Evolutionary conservation across 805 yeast species (phyloP).

Genomic region (Saccharomyces mikatae): DNA sequence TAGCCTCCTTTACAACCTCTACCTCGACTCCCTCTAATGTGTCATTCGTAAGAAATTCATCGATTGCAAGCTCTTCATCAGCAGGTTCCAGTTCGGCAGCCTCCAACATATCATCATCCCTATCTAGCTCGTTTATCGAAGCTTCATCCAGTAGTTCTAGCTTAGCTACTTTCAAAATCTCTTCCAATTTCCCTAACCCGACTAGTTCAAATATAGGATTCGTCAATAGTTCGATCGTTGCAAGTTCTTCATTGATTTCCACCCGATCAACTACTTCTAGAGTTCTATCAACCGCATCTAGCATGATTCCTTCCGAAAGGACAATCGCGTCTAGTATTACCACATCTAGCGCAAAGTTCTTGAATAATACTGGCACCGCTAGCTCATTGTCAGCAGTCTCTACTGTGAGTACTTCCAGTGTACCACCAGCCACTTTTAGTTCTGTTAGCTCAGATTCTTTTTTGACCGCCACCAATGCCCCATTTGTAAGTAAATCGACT

Average conservation of each 20-base stretch:
- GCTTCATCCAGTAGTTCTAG: background rate
- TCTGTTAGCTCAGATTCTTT: background rate
- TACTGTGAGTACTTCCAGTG: too few species aligned
- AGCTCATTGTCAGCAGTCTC: too few species aligned
- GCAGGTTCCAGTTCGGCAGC: background rate
- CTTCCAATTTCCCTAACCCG: background rate
- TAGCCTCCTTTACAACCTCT: background rate
- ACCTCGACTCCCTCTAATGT: background rate
- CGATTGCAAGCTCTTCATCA: background rate
- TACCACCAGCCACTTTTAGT: background rate
- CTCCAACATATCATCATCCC: background rate
- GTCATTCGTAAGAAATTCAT: background rate
- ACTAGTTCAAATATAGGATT: background rate
- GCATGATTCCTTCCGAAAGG: too few species aligned
- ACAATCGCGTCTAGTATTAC: too few species aligned
- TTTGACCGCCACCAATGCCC: background rate
- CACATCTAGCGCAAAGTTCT: too few species aligned
- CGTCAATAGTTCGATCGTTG: background rate
- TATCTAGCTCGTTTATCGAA: background rate
- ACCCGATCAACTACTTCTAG: background rate
- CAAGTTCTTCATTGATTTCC: background rate
- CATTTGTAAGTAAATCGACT: background rate
- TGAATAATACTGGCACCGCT: too few species aligned
- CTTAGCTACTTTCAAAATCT: background rate
- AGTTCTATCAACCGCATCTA: background rate